phyloP scores from a whole-genome alignment of 106 monocot genomes.

The Chionographis japonica region DNA sequence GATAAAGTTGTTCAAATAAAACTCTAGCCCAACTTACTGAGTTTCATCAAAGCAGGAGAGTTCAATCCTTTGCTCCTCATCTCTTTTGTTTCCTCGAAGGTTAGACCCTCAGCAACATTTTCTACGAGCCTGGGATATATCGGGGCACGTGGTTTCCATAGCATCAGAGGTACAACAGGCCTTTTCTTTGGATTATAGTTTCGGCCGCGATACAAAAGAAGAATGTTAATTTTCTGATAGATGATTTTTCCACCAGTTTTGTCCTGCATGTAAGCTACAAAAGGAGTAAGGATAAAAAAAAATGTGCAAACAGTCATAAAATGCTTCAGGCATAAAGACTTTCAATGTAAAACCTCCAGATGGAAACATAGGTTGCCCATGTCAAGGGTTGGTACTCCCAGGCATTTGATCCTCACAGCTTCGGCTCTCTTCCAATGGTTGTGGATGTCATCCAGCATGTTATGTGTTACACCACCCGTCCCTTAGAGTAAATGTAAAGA shows the following conservation, averaged over 20 bases:
- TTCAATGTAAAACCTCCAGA: constrained; percentile 54
- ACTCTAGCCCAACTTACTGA: constrained; percentile 39
- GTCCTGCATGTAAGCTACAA: constrained; percentile 38
- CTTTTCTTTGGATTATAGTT: constrained; percentile 68
- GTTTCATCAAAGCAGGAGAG: constrained; percentile 66
- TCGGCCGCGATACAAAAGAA: constrained; percentile 75
- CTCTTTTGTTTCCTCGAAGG: constrained; percentile 80
- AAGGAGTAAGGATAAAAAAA: no score
- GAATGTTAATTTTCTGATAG: constrained; percentile 58
- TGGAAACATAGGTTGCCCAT: constrained; percentile 91
- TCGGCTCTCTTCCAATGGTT: constrained; percentile 89
- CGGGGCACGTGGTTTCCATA: constrained; percentile 83
- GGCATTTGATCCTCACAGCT: constrained; percentile 87
- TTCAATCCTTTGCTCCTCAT: constrained; percentile 71
- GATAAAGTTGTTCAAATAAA: not conserved
- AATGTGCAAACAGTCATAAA: not conserved
- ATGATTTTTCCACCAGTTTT: constrained; percentile 88
- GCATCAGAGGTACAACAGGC: constrained; percentile 67
- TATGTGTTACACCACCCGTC: constrained; percentile 82
- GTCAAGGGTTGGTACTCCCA: constrained; percentile 87
- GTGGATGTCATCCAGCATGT: constrained; percentile 85
- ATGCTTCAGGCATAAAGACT: not conserved
- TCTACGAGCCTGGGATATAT: constrained; percentile 81
- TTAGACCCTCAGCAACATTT: constrained; percentile 64
- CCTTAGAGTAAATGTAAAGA: constrained; percentile 27